Conservation (phyloP, 305 asterid species). For the Fraxinus latifolia region DNA sequence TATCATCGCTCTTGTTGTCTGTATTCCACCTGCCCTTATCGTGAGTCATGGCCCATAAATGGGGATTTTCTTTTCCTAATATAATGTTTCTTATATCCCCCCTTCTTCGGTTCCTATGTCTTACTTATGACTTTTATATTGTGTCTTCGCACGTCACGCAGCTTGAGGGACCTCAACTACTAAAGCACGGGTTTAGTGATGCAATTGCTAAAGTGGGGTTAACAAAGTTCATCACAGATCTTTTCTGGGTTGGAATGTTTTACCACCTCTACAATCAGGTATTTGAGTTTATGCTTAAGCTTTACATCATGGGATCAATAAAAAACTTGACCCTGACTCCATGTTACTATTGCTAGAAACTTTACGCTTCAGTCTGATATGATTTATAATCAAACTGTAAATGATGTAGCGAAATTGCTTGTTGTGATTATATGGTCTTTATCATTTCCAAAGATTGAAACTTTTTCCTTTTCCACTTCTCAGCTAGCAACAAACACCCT, state of each 20-base stretch:
- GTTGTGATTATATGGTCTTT: background rate
- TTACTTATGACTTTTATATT: conserved; percentile 1
- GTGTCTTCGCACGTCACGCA: conserved; percentile 24
- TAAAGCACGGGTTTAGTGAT: conserved; percentile 69
- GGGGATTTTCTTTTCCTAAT: background rate
- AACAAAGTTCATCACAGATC: conserved; percentile 79
- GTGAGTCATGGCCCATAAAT: conserved; percentile 41
- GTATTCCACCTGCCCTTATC: conserved; percentile 85
- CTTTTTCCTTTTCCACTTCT: conserved; percentile 6
- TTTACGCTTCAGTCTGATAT: background rate
- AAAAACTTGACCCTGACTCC: background rate
- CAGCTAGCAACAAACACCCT: conserved; percentile 97
- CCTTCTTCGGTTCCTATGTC: background rate
- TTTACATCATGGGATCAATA: background rate
- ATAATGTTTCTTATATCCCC: background rate
- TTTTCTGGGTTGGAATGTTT: conserved; percentile 99
- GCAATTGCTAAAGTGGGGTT: conserved; percentile 89
- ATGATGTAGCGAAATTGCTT: background rate
- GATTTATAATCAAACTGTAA: background rate
- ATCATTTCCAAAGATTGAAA: background rate
- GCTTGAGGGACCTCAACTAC: conserved; percentile 84
- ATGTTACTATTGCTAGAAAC: background rate
- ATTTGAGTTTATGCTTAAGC: background rate
- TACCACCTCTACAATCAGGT: conserved; percentile 99
- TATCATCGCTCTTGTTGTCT: conserved; percentile 83